Evolutionary conservation across 2,329 filamentous ascomycete species (phyloP).

Genomic region (Hymenoscyphus repandus): DNA sequence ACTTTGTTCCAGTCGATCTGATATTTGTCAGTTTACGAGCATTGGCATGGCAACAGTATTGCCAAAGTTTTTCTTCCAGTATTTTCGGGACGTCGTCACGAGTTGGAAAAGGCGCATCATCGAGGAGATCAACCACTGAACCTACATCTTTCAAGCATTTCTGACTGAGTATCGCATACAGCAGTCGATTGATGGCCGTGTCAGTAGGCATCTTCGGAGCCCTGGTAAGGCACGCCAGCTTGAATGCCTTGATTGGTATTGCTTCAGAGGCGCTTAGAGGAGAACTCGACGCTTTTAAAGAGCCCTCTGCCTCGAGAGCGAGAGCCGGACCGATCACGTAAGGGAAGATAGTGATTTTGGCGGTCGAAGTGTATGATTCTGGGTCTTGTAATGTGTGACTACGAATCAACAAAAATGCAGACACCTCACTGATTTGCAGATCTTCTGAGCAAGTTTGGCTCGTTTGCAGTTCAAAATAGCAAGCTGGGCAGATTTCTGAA

Average conservation of each 20-base stretch:
- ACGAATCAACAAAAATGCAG: not conserved
- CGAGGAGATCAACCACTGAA: conserved; percentile 1
- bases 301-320: not conserved
- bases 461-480: not conserved
- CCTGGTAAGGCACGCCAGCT: conserved; percentile 32
- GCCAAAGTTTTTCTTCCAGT: too few relatives aligned
- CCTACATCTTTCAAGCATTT: conserved; percentile 46
- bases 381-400: too few relatives aligned
- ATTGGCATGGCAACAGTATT: not conserved
- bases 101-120: not conserved
- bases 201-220: conserved; percentile 39
- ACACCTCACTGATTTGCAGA: not conserved
- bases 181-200: conserved; percentile 43
- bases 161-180: conserved; percentile 52
- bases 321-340: not conserved
- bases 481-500: conserved; percentile 6
- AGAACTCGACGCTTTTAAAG: not conserved
- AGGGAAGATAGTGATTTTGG: not conserved
- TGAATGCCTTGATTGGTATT: conserved; percentile 8
- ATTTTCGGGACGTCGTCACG: not conserved
- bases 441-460: not conserved
- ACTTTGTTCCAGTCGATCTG: conserved; percentile 50
- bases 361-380: too few relatives aligned
- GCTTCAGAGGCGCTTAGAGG: not conserved
- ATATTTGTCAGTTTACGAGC: not conserved